phyloP scores from a whole-genome alignment of 345 rosid species.

The Turritis glabra region DNA sequence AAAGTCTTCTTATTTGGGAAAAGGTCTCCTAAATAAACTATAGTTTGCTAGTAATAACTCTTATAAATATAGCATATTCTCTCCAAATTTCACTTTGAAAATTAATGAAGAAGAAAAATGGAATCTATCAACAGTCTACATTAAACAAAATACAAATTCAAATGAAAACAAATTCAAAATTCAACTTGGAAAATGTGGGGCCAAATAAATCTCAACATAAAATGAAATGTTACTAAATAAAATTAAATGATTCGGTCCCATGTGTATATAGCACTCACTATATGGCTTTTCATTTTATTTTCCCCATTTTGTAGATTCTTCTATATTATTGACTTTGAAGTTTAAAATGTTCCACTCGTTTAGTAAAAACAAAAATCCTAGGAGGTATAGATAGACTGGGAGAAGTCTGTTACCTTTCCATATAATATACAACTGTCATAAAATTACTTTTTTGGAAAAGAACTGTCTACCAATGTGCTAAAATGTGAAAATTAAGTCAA shows the following conservation, averaged over 20 bases:
- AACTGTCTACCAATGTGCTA: background rate
- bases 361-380: background rate
- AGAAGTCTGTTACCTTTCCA: background rate
- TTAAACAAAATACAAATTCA: background rate
- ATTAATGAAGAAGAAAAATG: background rate
- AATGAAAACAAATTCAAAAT: slow-evolving; percentile 6
- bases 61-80: background rate
- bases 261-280: background rate
- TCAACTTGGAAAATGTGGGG: slow-evolving; percentile 12
- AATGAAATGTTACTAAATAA: slow-evolving; percentile 24
- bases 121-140: background rate
- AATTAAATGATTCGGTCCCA: slow-evolving; percentile 22
- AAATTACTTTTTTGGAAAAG: background rate
- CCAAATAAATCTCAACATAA: slow-evolving; percentile 14
- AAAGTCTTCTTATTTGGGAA: background rate
- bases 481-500: background rate
- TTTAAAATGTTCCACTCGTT: background rate
- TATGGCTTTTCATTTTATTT: background rate
- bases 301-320: background rate
- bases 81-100: background rate
- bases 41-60: background rate
- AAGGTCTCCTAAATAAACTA: background rate
- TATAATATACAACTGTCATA: background rate
- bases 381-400: too few relatives aligned
- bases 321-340: slow-evolving; percentile 12